Percentiles rank a stretch among this genome's conserved stretches.
Evolutionary conservation across 2,329 filamentous ascomycete species (phyloP).

Genomic region (Calonectria henricotiae): DNA sequence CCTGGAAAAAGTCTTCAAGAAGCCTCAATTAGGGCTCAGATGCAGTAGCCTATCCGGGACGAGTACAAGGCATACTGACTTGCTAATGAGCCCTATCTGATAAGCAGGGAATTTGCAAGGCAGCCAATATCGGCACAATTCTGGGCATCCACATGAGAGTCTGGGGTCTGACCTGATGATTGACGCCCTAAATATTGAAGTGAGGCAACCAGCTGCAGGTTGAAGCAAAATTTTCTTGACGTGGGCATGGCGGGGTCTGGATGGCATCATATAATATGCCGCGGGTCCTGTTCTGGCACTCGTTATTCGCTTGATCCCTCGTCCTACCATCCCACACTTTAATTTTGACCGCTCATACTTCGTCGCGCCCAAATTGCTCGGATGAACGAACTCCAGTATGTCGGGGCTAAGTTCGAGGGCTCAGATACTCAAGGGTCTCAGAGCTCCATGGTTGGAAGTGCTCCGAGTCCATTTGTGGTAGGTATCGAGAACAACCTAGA

Average conservation of each 20-base stretch:
- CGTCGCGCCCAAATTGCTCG: neutral
- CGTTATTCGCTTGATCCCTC: too few species aligned
- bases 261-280: conserved; percentile 36
- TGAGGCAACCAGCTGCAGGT: conserved; percentile 45
- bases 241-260: conserved; percentile 18
- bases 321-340: neutral
- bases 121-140: conserved; percentile 38
- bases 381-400: conserved; percentile 48
- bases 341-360: too few species aligned
- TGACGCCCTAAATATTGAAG: conserved; percentile 20
- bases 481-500: conserved; percentile 1
- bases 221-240: conserved; percentile 42
- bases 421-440: conserved; percentile 44
- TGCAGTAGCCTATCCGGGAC: conserved; percentile 28
- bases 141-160: conserved; percentile 24
- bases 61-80: conserved; percentile 22
- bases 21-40: conserved; percentile 1
- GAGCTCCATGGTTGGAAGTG: conserved; percentile 48
- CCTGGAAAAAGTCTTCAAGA: conserved; percentile 28
- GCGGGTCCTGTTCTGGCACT: neutral
- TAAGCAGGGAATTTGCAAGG: conserved; percentile 40
- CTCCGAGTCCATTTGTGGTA: conserved; percentile 50
- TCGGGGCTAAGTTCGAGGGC: conserved; percentile 48
- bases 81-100: conserved; percentile 41
- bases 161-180: conserved; percentile 34